These are phyloP conservation scores for Thermothielavioides terrestris DNA, from an alignment of 495 filamentous ascomycete genomes.

Conservation along the genomic window DNA sequence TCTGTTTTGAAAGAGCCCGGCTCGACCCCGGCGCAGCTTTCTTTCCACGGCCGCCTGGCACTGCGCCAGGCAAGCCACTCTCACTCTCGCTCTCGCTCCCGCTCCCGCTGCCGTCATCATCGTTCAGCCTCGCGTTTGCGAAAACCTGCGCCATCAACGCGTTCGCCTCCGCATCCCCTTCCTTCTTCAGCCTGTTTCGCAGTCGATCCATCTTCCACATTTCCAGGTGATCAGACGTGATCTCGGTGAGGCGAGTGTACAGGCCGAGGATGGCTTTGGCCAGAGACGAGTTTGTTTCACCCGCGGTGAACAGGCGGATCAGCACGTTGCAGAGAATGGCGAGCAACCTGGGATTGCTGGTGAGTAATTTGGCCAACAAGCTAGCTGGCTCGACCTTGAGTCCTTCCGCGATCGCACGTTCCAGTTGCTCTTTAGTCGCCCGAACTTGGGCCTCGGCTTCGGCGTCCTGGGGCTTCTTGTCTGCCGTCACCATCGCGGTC, in stretches of 20 bases:
- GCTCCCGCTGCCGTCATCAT: constrained; percentile 10
- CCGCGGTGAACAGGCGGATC: constrained; percentile 54
- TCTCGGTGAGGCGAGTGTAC: constrained; percentile 51
- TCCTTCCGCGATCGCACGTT: constrained; percentile 12
- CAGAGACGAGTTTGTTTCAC: constrained; percentile 56
- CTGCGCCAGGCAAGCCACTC: constrained; percentile 16
- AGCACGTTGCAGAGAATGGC: constrained; percentile 54
- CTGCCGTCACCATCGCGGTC: constrained; percentile 2
- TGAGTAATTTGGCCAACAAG: constrained; percentile 45
- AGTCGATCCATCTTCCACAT: constrained; percentile 61
- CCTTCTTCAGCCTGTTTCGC: constrained; percentile 54
- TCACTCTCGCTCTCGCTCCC: constrained; percentile 5
- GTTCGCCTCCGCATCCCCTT: constrained; percentile 55
- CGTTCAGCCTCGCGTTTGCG: constrained; percentile 30
- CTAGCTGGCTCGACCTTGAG: constrained; percentile 7
- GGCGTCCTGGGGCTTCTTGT: constrained; percentile 2
- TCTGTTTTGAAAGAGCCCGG: constrained; percentile 2
- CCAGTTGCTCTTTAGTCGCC: constrained; percentile 12
- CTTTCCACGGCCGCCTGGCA: neutral
- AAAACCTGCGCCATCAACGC: constrained; percentile 29
- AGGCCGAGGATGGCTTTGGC: constrained; percentile 58
- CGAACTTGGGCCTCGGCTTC: constrained; percentile 8
- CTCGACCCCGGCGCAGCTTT: neutral
- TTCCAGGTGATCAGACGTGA: constrained; percentile 51
- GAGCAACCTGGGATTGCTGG: constrained; percentile 32